Conservation (phyloP, 2,329 filamentous ascomycete species). For the Pyrenochaeta sp. region DNA sequence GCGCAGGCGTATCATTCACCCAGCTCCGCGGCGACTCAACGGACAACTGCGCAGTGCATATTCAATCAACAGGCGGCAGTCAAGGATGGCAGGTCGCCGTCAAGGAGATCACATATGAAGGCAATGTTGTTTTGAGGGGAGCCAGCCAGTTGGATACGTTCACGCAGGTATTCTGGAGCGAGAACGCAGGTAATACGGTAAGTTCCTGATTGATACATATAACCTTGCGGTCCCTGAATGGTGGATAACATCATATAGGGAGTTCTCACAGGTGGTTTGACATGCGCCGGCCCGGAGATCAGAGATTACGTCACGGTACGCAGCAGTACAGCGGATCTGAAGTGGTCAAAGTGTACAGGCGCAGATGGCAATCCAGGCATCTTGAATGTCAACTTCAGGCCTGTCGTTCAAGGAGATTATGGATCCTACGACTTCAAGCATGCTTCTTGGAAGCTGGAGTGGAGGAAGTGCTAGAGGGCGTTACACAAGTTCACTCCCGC, state of each 20-base stretch:
- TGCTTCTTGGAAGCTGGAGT: slow-evolving; percentile 36
- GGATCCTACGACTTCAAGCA: slow-evolving; percentile 41
- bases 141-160: slow-evolving; percentile 33
- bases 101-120: slow-evolving; percentile 33
- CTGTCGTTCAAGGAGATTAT: slow-evolving; percentile 36
- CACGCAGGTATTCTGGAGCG: slow-evolving; percentile 41
- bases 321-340: slow-evolving; percentile 31
- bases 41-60: slow-evolving; percentile 42
- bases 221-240: too few species aligned
- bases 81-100: slow-evolving; percentile 43
- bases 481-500: background rate
- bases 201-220: slow-evolving; percentile 7
- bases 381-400: slow-evolving; percentile 43
- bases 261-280: slow-evolving; percentile 26
- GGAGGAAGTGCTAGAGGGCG: slow-evolving; percentile 36
- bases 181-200: slow-evolving; percentile 40
- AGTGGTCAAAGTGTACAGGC: slow-evolving; percentile 41
- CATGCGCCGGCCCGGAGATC: slow-evolving; percentile 36
- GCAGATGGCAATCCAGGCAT: slow-evolving; percentile 38
- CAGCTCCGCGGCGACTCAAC: slow-evolving; percentile 34
- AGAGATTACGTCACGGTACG: slow-evolving; percentile 36
- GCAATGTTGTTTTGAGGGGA: slow-evolving; percentile 33
- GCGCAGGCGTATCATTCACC: slow-evolving; percentile 32
- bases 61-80: slow-evolving; percentile 33
- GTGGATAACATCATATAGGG: slow-evolving; percentile 15